Base-by-base conservation (phyloP, 2,329 filamentous ascomycete species). In the Penicillium sp. region DNA sequence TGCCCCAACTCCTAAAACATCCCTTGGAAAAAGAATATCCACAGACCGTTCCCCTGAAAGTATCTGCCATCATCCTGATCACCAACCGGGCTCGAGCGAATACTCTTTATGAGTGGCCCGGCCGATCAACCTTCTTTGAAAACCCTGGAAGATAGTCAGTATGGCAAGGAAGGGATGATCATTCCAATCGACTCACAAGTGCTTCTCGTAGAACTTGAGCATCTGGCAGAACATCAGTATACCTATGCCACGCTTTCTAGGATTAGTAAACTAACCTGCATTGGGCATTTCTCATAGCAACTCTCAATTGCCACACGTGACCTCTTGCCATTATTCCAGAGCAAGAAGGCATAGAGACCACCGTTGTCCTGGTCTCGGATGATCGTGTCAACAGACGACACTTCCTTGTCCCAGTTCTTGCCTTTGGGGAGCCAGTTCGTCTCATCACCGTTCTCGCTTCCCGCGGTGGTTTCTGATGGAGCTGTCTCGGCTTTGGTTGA, bases 131-230 rank as follows among this genome's bases (percentile, higher is more conserved):
- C 49, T 17, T 67, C 62, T 39, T 63, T 67, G 41, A 68, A 68
- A 23, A 67, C 62, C 34, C 65, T 64, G 26, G 5, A 42, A 37
- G 36, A 28, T 37, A 40, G 33, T 60, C 47, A 57, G 51, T 15
- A 34, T 16, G 15, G 7, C 15, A n/a, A 4, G 4, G 18, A 8
- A 23, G 6, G 7, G 3, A 23, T 2, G 13, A 29, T 30, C 4
- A 14, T n/a, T 11, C 32, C 11, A 4, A 26, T 32, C 17, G 18
- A 57, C 67, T 62, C 61, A 72, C 68, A 75, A 56, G 52, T 75
- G 70, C 26, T 59, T 53, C 53, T 75, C 71, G 43, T 74, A 75
- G 38, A 74, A 75, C 41, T 65, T 57, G 8, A 74, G 64, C 70
- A 75, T 73, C 62, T 71, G 7, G 11, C 30, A 10, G 7, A 29